A percentile compares a stretch with the other conserved stretches of the same genome.
phyloP scores from a whole-genome alignment of 371 early-diverging fungal species.

The Zopfochytrium polystomum region DNA sequence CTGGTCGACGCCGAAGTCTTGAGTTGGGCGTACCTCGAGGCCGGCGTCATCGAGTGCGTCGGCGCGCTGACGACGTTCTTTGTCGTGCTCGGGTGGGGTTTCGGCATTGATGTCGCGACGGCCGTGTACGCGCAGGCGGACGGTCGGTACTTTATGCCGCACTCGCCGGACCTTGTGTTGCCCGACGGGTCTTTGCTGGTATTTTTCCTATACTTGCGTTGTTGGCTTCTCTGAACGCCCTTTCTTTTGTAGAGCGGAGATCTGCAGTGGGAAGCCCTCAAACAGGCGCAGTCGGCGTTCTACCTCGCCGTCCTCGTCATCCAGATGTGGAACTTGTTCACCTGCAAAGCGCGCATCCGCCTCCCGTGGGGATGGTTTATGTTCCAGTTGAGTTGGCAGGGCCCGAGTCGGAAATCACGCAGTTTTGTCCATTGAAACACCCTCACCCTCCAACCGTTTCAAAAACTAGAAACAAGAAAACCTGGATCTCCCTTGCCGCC shows the following conservation, averaged over 20 bases:
- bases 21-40: conserved; percentile 49
- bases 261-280: conserved; percentile 46
- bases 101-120: conserved; percentile 35
- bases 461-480: conserved; percentile 33
- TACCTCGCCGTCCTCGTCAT: conserved; percentile 54
- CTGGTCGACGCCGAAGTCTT: conserved; percentile 48
- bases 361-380: too few relatives aligned
- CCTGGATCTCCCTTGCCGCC: conserved; percentile 30
- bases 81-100: conserved; percentile 39
- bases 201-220: too few relatives aligned
- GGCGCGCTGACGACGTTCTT: conserved; percentile 50
- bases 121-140: conserved; percentile 37
- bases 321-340: conserved; percentile 55
- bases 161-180: conserved; percentile 33
- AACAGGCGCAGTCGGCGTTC: conserved; percentile 49
- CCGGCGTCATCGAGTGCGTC: conserved; percentile 47
- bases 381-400: too few relatives aligned
- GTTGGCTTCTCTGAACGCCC: too few relatives aligned
- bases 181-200: conserved; percentile 35
- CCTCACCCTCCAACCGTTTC: conserved; percentile 35
- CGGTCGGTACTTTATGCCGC: conserved; percentile 41
- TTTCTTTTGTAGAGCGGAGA: conserved; percentile 26
- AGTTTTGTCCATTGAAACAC: too few relatives aligned
- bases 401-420: too few relatives aligned
- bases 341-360: conserved; percentile 46